Evolutionary conservation across 2,329 filamentous ascomycete genomes (phyloP).

Genomic region (Fusarium xylarioides): DNA sequence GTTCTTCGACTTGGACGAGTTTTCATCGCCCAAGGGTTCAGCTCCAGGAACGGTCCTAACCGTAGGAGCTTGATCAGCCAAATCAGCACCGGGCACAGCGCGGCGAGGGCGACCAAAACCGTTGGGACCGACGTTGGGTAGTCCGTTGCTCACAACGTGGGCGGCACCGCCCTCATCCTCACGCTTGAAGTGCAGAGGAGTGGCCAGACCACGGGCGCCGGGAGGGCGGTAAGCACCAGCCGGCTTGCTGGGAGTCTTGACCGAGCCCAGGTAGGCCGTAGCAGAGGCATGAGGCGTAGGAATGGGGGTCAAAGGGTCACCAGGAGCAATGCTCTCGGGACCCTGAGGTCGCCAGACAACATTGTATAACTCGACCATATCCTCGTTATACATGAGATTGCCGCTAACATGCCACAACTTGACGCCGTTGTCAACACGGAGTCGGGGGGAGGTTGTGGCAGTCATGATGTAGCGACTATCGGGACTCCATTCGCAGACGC

Average conservation of each 20-base stretch:
- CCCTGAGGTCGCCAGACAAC: conserved; percentile 86
- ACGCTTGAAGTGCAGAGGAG: conserved; percentile 94
- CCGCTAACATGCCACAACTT: conserved; percentile 95
- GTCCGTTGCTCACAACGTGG: conserved; percentile 81
- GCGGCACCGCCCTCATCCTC: conserved; percentile 96
- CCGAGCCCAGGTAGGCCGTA: conserved; percentile 79
- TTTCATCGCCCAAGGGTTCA: conserved; percentile 71
- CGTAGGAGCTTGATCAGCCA: conserved; percentile 71
- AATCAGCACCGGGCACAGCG: conserved; percentile 87
- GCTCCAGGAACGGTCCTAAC: conserved; percentile 74
- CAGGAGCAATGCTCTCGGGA: conserved; percentile 64
- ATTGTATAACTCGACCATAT: conserved; percentile 93
- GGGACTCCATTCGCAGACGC: conserved; percentile 96
- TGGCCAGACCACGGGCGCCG: conserved; percentile 86
- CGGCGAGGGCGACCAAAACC: conserved; percentile 83
- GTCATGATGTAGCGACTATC: conserved; percentile 96
- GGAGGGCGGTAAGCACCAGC: conserved; percentile 97
- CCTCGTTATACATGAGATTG: conserved; percentile 91
- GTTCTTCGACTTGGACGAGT: conserved; percentile 90
- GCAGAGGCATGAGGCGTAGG: conserved; percentile 87
- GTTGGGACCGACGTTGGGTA: conserved; percentile 74
- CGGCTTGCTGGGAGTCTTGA: conserved; percentile 95
- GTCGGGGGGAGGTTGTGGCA: conserved; percentile 93
- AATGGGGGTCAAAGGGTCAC: conserved; percentile 76
- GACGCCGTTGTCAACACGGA: conserved; percentile 96